These are phyloP conservation scores for Fusarium equiseti DNA, from an alignment of 2,329 filamentous ascomycete species.

Conservation along the genomic window DNA sequence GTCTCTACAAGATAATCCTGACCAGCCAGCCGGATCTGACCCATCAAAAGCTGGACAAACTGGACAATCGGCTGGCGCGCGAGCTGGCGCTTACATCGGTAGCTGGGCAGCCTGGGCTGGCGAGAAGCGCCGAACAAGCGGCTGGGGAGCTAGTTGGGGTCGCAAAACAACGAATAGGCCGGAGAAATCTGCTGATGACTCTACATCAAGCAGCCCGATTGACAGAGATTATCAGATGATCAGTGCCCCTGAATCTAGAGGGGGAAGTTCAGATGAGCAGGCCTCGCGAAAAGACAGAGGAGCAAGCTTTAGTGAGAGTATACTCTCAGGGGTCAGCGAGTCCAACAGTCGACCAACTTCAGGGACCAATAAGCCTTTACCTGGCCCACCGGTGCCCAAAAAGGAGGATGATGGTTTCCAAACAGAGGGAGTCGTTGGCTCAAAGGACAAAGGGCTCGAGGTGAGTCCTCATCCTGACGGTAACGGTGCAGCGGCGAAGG, in stretches of 20 bases:
- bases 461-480: constrained; percentile 13
- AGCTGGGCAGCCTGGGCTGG: constrained; percentile 79
- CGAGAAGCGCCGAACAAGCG: constrained; percentile 76
- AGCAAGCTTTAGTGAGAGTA: constrained; percentile 60
- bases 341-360: constrained; percentile 43
- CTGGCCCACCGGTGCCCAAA: constrained; percentile 20
- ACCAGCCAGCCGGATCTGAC: constrained; percentile 37
- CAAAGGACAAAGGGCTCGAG: constrained; percentile 35
- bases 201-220: constrained; percentile 54
- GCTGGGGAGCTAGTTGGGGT: constrained; percentile 58
- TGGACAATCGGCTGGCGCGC: constrained; percentile 63
- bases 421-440: constrained; percentile 44
- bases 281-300: constrained; percentile 53
- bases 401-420: constrained; percentile 47
- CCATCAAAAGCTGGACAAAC: constrained; percentile 60
- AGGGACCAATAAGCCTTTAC: constrained; percentile 25
- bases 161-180: constrained; percentile 51
- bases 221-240: constrained; percentile 55
- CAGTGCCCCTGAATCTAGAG: constrained; percentile 48
- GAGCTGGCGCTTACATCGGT: constrained; percentile 73
- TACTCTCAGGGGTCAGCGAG: constrained; percentile 56
- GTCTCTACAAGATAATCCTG: constrained; percentile 17
- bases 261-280: constrained; percentile 48
- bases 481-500: constrained; percentile 17
- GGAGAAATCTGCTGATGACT: constrained; percentile 49